phyloP scores from a whole-genome alignment of 768 basidiomycete genomes.

The Boletus pseudo-olivaceus region DNA sequence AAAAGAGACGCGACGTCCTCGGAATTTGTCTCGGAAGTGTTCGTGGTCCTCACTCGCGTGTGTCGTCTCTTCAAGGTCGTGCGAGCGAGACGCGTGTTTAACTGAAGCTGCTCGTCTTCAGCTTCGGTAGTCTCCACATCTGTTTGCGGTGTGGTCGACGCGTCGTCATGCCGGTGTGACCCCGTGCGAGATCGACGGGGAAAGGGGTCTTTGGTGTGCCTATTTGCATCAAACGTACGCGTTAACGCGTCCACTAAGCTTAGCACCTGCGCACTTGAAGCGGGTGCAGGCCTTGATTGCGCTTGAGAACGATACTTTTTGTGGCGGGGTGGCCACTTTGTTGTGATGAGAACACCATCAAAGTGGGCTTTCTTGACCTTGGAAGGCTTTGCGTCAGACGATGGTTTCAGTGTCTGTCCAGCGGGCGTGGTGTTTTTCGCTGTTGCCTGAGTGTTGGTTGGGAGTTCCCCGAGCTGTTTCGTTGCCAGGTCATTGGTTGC shows the following conservation, averaged over 20 bases:
- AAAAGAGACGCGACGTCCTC: background rate
- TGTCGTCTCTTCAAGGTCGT: constrained; percentile 1
- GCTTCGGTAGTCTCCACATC: constrained; percentile 23
- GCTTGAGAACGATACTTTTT: background rate
- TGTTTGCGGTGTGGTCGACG: constrained; percentile 11
- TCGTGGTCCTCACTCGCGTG: background rate
- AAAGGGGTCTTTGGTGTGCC: background rate
- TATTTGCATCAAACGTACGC: constrained; percentile 28
- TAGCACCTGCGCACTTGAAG: background rate
- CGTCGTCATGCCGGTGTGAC: background rate
- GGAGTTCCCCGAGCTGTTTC: background rate
- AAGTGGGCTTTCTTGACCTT: constrained; percentile 20
- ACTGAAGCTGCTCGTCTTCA: constrained; percentile 15
- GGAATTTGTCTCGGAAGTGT: constrained; percentile 13
- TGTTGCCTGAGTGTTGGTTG: background rate
- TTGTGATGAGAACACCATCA: constrained; percentile 22
- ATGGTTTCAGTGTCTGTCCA: background rate
- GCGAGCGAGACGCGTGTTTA: constrained; percentile 13
- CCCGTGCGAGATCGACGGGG: background rate
- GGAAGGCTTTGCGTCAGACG: background rate
- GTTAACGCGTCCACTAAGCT: constrained; percentile 24
- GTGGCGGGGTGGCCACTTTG: background rate
- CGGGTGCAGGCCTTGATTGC: background rate
- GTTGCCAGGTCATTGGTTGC: background rate
- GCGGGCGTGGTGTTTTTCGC: background rate